Conservation (phyloP, 768 basidiomycete genomes). For the Russula vinacea region DNA sequence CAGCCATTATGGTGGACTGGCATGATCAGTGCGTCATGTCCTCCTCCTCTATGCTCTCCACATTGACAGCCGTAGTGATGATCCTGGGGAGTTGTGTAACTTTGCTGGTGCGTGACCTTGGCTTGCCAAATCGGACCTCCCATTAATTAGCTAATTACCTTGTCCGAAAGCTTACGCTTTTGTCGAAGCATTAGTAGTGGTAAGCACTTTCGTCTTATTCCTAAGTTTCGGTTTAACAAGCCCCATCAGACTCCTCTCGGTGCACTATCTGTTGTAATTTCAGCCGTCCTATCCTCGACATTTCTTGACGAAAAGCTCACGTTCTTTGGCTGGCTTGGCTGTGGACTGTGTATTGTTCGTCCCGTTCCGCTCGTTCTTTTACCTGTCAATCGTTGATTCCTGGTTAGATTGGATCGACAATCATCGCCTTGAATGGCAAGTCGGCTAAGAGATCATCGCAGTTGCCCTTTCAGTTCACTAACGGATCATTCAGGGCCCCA, state of each 20-base stretch:
- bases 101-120: constrained; percentile 62
- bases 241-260: constrained; percentile 79
- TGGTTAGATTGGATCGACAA: constrained; percentile 71
- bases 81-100: constrained; percentile 83
- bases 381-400: constrained; percentile 6
- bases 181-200: constrained; percentile 88
- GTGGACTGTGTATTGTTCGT: constrained; percentile 83
- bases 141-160: constrained; percentile 27
- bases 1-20: constrained; percentile 91
- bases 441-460: constrained; percentile 32
- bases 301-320: constrained; percentile 91
- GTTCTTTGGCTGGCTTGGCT: constrained; percentile 97
- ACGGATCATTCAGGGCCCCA: constrained; percentile 50
- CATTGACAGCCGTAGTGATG: constrained; percentile 59
- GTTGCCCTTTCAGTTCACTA: constrained; percentile 5
- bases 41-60: background rate
- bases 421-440: constrained; percentile 83
- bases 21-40: constrained; percentile 66
- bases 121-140: constrained; percentile 34
- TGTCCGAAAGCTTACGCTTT: constrained; percentile 72
- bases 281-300: constrained; percentile 86
- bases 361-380: constrained; percentile 6
- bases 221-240: constrained; percentile 17
- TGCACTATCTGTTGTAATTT: constrained; percentile 93
- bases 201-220: constrained; percentile 38